Conservation (phyloP, 305 asterid species). For the Fraxinus ornus region DNA sequence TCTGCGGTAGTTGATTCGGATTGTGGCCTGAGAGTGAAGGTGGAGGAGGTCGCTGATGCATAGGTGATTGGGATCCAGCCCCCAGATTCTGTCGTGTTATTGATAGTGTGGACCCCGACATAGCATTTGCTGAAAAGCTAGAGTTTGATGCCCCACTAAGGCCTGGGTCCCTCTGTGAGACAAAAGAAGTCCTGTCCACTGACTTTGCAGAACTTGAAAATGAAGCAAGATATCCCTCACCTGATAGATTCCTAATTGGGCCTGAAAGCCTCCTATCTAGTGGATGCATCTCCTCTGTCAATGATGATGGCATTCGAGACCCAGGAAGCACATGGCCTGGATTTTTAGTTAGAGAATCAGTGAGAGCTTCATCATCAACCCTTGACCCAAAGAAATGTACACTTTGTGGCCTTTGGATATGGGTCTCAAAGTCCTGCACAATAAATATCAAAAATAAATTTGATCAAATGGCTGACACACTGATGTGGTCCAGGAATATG, state of each 20-base stretch:
- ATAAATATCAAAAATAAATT: slow-evolving; percentile 10
- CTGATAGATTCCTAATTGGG: slow-evolving; percentile 34
- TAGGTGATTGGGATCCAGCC: slow-evolving; percentile 43
- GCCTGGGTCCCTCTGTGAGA: slow-evolving; percentile 41
- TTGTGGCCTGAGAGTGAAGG: slow-evolving; percentile 41
- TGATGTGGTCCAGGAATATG: neutral
- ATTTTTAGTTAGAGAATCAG: slow-evolving; percentile 49
- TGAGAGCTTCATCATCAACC: slow-evolving; percentile 58
- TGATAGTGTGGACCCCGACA: slow-evolving; percentile 41
- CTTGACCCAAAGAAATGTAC: slow-evolving; percentile 40
- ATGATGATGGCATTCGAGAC: slow-evolving; percentile 39
- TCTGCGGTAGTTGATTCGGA: slow-evolving; percentile 33
- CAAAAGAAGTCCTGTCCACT: slow-evolving; percentile 41
- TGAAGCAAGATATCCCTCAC: slow-evolving; percentile 48
- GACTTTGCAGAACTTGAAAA: slow-evolving; percentile 41
- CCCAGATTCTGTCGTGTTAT: slow-evolving; percentile 39
- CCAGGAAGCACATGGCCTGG: slow-evolving; percentile 40
- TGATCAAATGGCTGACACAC: slow-evolving; percentile 12
- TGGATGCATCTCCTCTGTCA: slow-evolving; percentile 51
- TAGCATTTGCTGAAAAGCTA: slow-evolving; percentile 37
- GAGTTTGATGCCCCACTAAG: slow-evolving; percentile 39
- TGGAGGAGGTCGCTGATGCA: slow-evolving; percentile 54
- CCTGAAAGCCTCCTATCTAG: slow-evolving; percentile 46
- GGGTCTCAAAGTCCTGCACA: slow-evolving; percentile 54
- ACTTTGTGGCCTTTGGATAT: slow-evolving; percentile 41